Evolutionary conservation across 2,329 filamentous ascomycete genomes (phyloP).

Genomic region (Monascus ruber): DNA sequence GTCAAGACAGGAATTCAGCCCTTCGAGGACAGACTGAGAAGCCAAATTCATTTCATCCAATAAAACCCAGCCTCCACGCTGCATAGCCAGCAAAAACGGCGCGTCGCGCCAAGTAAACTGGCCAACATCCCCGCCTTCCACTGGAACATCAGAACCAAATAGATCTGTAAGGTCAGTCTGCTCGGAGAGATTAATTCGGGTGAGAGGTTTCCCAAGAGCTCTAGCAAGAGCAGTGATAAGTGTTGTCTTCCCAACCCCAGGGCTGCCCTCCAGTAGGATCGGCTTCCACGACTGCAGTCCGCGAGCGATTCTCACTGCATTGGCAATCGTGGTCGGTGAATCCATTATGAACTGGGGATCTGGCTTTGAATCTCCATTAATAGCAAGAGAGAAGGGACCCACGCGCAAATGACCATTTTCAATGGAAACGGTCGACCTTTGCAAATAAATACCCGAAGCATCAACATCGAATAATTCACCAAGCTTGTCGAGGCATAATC

Average conservation of each 20-base stretch:
- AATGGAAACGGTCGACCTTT: constrained; percentile 48
- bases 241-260: constrained; percentile 97
- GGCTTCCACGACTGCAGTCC: constrained; percentile 83
- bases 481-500: constrained; percentile 61
- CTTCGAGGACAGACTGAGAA: constrained; percentile 91
- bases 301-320: constrained; percentile 81
- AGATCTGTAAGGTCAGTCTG: constrained; percentile 97
- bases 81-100: constrained; percentile 92
- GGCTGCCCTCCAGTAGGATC: constrained; percentile 87
- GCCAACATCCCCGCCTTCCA: constrained; percentile 82
- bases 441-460: constrained; percentile 53
- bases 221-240: constrained; percentile 75
- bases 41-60: constrained; percentile 98
- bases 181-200: constrained; percentile 91
- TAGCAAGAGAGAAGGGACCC: constrained; percentile 61
- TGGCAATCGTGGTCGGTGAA: constrained; percentile 79
- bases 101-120: constrained; percentile 94
- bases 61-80: constrained; percentile 89
- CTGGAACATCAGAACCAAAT: constrained; percentile 90
- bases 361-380: constrained; percentile 37
- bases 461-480: constrained; percentile 54
- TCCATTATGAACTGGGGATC: constrained; percentile 64
- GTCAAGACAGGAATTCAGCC: constrained; percentile 90
- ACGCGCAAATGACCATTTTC: constrained; percentile 49
- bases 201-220: constrained; percentile 69